Base-by-base conservation (phyloP, 2,329 filamentous ascomycete genomes). In the Trichoderma cornu-damae region DNA sequence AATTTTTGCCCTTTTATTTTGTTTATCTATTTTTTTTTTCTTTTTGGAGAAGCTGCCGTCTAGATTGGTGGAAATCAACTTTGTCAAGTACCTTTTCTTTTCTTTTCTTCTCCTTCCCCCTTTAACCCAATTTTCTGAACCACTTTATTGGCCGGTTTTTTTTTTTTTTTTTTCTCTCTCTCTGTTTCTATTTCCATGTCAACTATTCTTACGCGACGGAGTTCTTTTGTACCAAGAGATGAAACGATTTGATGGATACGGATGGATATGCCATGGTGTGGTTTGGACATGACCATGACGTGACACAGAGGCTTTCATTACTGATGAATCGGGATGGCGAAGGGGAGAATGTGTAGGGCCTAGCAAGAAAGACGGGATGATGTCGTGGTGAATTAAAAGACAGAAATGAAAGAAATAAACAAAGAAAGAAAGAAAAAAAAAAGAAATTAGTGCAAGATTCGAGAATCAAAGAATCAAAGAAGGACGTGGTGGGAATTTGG, bases 151-250 rank as follows among this genome's bases (percentile, higher is more conserved):
- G n/a, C 26, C 24, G 16, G 6, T 24, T 34, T 14, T 42, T n/a
- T 48, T 37, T 4, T 3, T 28, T 16, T 40, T 18, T 48, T 40
- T 32, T 43, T 32, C 50, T 57, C 6, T 32, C 12, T 57, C 32
- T 32, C 16, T 28, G 9, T 38, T 24, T 35, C 11, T 18, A 28
- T 35, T 2, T 49, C 16, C 1, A 34, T 32, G 35, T 40, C 16
- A 11, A 28, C 6, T 37, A 18, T 32, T 20, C 11, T 53, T 12
- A 53, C 30, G 28, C 20, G 40, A 40, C n/a, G 50, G 42, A 55
- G 51, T 46, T 37, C 26, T 28, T 54, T 37, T 47, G 51, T 55
- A 37, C 51, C 42, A 55, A 55, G 32, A 44, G n/a, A 42, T 37
- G 16, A n/a, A 40, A 49, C 44, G 24, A 40, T 49, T 20, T 40